A percentile compares a stretch with the other conserved stretches of the same genome.
phyloP scores from a whole-genome alignment of 495 filamentous ascomycete species.

The Diplogelasinospora grovesii region DNA sequence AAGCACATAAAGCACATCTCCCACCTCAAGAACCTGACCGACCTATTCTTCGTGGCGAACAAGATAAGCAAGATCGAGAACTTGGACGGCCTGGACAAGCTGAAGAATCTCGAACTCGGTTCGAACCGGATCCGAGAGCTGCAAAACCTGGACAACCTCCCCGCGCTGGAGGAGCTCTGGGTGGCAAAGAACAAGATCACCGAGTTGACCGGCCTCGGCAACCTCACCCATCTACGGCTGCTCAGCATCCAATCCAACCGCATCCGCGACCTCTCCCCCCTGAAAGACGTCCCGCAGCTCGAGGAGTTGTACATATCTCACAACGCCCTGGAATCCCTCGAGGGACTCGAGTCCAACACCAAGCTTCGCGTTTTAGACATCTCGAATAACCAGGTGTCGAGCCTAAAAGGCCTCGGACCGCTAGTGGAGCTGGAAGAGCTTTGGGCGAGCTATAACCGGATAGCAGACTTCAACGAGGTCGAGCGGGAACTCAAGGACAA shows the following conservation, averaged over 20 bases:
- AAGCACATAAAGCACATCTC: constrained; percentile 91
- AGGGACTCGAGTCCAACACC: constrained; percentile 63
- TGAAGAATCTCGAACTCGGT: constrained; percentile 81
- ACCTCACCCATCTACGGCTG: constrained; percentile 72
- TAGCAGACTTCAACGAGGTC: constrained; percentile 74
- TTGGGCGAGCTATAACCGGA: constrained; percentile 87
- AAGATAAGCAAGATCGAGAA: constrained; percentile 84
- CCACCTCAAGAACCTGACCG: constrained; percentile 70
- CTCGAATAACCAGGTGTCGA: constrained; percentile 77
- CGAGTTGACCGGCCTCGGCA: constrained; percentile 65
- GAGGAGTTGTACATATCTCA: constrained; percentile 98
- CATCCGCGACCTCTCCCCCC: constrained; percentile 69
- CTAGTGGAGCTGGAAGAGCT: constrained; percentile 75
- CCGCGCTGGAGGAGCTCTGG: constrained; percentile 80
- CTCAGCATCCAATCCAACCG: constrained; percentile 97
- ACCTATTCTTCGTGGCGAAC: constrained; percentile 93
- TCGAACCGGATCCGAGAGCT: constrained; percentile 90
- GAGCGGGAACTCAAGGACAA: constrained; percentile 74
- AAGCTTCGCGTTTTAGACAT: constrained; percentile 78
- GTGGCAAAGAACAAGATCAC: constrained; percentile 97
- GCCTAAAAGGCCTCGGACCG: constrained; percentile 62
- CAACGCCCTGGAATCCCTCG: constrained; percentile 76
- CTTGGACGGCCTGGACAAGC: constrained; percentile 62
- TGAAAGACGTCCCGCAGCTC: constrained; percentile 65
- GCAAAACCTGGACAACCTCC: constrained; percentile 73